Conservation (phyloP, 306 rosid species). For the Fragaria nilgerrensis region DNA sequence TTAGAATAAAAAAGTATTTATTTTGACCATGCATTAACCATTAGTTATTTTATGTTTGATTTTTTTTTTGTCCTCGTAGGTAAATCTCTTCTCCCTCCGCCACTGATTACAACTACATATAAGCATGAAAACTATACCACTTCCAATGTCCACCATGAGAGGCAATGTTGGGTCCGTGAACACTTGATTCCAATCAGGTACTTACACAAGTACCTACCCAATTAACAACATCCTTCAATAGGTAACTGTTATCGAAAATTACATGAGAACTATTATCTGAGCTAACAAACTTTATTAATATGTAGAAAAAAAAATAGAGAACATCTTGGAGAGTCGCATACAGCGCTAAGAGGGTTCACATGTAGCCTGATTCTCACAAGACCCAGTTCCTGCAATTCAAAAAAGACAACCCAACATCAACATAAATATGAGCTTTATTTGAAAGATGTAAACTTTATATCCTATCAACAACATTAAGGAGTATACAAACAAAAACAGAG, state of each 20-base stretch:
- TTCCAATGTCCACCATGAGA: constrained; percentile 90
- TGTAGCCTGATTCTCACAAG: constrained; percentile 81
- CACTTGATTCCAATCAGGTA: constrained; percentile 75
- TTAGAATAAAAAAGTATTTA: too few species aligned
- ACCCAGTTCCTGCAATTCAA: too few species aligned
- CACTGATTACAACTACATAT: background rate
- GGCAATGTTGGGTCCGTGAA: constrained; percentile 84
- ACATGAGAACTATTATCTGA: background rate
- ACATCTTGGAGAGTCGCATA: constrained; percentile 34
- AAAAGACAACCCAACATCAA: too few species aligned
- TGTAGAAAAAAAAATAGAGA: background rate
- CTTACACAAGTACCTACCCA: constrained; percentile 58
- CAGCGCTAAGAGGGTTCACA: constrained; percentile 86
- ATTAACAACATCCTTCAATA: background rate
- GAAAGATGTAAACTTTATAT: too few species aligned
- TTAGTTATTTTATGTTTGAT: too few species aligned
- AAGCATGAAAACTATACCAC: constrained; percentile 46
- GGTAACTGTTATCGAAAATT: background rate
- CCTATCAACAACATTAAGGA: too few species aligned
- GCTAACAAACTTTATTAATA: too few species aligned
- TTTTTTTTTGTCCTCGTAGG: too few species aligned
- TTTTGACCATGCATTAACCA: too few species aligned
- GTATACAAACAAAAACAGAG: too few species aligned
- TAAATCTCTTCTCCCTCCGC: too few species aligned
- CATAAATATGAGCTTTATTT: too few species aligned